These are phyloP conservation scores for Lentinula guzmanii DNA, from an alignment of 768 basidiomycete species.

Conservation along the genomic window DNA sequence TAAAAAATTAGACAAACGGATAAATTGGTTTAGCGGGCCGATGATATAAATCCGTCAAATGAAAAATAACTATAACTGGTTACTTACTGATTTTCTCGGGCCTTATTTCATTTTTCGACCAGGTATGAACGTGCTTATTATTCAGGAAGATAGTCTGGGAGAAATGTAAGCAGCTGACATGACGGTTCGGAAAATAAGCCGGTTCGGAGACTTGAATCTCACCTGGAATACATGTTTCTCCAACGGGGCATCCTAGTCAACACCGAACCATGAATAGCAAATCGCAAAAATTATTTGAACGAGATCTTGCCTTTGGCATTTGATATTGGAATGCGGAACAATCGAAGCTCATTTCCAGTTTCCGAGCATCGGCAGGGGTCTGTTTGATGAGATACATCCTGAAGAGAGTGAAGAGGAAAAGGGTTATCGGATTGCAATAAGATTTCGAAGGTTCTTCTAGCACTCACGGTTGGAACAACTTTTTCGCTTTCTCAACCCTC, in stretches of 20 bases:
- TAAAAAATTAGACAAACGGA: background rate
- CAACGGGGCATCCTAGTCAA: slow-evolving; percentile 16
- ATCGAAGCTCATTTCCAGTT: slow-evolving; percentile 10
- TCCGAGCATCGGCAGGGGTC: slow-evolving; percentile 5
- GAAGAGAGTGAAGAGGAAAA: background rate
- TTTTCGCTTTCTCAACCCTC: slow-evolving; percentile 5
- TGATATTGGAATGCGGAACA: slow-evolving; percentile 10
- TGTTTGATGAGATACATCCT: slow-evolving; percentile 8
- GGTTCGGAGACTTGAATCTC: background rate
- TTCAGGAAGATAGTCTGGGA: slow-evolving; percentile 31
- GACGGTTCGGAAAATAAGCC: background rate
- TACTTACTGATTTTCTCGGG: slow-evolving; percentile 19
- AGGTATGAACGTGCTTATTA: slow-evolving; percentile 25
- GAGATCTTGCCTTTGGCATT: slow-evolving; percentile 2
- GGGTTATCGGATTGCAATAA: background rate
- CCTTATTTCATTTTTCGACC: slow-evolving; percentile 27
- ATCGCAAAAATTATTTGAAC: background rate
- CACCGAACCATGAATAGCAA: background rate
- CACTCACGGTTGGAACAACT: slow-evolving; percentile 4
- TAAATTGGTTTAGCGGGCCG: background rate
- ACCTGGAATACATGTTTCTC: slow-evolving; percentile 28
- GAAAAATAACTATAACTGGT: background rate
- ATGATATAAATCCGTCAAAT: background rate
- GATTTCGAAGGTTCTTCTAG: too few relatives aligned
- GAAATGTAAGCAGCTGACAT: background rate